These are phyloP conservation scores for Pythium sp. DNA, from an alignment of 352 stramenopile species.

Conservation along the genomic window DNA sequence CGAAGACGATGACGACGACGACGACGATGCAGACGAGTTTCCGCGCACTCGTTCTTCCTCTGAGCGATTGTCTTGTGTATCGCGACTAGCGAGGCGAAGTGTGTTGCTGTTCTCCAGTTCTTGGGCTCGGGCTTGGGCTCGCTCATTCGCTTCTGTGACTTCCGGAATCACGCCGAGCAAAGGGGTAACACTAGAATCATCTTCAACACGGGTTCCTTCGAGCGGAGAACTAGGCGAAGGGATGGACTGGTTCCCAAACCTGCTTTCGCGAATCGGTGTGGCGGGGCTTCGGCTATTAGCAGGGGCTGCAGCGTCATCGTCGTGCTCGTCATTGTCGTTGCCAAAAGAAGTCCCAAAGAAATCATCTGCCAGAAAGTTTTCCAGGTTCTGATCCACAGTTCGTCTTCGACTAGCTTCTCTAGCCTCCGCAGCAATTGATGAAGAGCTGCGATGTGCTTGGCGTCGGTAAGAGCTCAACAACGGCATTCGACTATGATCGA, in stretches of 20 bases:
- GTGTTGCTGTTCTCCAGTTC: constrained; percentile 20
- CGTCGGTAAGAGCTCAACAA: constrained; percentile 44
- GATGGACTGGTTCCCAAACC: constrained; percentile 19
- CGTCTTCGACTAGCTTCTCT: constrained; percentile 25
- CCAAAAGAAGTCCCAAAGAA: constrained; percentile 67
- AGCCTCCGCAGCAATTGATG: constrained; percentile 16
- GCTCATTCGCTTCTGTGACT: constrained; percentile 54
- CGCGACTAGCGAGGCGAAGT: not conserved
- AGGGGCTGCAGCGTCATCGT: constrained; percentile 18
- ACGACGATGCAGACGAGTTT: constrained; percentile 26
- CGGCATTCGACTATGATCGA: constrained; percentile 56
- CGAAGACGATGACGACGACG: constrained; percentile 24
- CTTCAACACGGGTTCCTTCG: constrained; percentile 10
- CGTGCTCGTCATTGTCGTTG: constrained; percentile 20
- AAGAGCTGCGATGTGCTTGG: constrained; percentile 18
- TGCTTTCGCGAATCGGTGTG: not conserved
- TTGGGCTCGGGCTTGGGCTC: constrained; percentile 9
- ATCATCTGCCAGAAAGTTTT: constrained; percentile 55
- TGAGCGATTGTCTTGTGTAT: not conserved
- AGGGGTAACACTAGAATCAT: not conserved
- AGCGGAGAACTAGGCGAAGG: constrained; percentile 22
- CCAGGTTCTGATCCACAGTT: constrained; percentile 33
- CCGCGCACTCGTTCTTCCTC: constrained; percentile 12
- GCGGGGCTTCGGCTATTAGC: constrained; percentile 17
- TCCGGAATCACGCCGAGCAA: constrained; percentile 60